phyloP scores from a whole-genome alignment of 805 yeast genomes.

The Metschnikowia shivogae region DNA sequence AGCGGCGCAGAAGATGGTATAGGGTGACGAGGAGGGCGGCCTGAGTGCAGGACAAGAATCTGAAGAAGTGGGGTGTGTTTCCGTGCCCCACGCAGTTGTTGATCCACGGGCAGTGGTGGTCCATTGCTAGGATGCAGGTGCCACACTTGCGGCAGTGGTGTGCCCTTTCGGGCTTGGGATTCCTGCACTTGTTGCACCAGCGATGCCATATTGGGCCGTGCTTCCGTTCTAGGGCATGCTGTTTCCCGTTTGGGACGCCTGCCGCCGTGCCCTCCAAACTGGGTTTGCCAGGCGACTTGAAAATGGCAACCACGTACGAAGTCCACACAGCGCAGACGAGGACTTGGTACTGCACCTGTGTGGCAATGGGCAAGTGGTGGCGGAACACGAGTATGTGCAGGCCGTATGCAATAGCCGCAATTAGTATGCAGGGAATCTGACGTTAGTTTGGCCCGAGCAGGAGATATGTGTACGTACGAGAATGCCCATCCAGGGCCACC shows the following conservation, averaged over 20 bases:
- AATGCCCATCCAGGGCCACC: conserved; percentile 19
- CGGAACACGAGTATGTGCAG: conserved; percentile 55
- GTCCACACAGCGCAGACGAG: conserved; percentile 62
- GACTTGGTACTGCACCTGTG: conserved; percentile 46
- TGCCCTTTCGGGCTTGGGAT: conserved; percentile 73
- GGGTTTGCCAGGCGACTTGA: conserved; percentile 64
- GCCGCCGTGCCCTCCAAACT: too few relatives aligned
- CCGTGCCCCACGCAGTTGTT: conserved; percentile 80
- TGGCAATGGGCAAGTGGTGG: conserved; percentile 33
- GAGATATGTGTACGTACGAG: conserved; percentile 9
- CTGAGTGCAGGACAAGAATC: conserved; percentile 69
- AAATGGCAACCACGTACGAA: conserved; percentile 68
- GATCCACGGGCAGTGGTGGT: conserved; percentile 94
- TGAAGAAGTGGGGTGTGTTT: conserved; percentile 73
- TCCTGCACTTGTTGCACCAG: conserved; percentile 70
- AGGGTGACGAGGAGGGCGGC: conserved; percentile 47
- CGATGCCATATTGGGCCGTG: conserved; percentile 52
- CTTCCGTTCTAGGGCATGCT: conserved; percentile 14
- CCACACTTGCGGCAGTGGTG: conserved; percentile 83
- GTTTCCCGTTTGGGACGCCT: conserved; percentile 24
- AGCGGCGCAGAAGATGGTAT: conserved; percentile 38
- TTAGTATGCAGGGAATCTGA: conserved; percentile 62
- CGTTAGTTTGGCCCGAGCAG: conserved; percentile 11
- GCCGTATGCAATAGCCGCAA: conserved; percentile 57
- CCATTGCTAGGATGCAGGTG: conserved; percentile 82